Evolutionary conservation across 2,329 filamentous ascomycete species (phyloP).

Genomic region (Fusarium camptoceras): DNA sequence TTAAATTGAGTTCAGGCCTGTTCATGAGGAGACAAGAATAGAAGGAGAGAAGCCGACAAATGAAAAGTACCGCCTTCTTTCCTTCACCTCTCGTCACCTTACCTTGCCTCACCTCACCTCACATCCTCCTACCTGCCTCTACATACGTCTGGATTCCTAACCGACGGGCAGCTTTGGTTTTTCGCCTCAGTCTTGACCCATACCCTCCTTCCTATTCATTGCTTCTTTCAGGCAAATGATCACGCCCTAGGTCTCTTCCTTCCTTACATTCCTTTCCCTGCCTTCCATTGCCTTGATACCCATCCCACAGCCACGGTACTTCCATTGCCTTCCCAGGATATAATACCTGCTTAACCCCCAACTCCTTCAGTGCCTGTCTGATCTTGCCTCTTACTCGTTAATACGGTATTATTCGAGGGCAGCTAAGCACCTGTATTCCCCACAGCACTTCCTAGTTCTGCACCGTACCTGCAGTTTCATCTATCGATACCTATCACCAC

Average conservation of each 20-base stretch:
- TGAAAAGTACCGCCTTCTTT: conserved; percentile 5
- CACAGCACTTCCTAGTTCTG: not conserved
- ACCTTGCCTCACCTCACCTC: not conserved
- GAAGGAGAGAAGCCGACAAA: conserved; percentile 22
- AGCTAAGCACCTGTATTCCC: not conserved
- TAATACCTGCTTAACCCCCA: conserved; percentile 23
- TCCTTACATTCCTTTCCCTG: not conserved
- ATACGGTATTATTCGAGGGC: not conserved
- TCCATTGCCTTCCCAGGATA: conserved; percentile 13
- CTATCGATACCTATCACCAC: conserved; percentile 5
- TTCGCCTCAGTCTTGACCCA: conserved; percentile 20
- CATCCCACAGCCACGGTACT: not conserved
- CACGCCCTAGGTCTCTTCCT: not conserved
- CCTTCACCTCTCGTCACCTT: conserved; percentile 4
- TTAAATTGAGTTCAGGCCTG: conserved; percentile 23
- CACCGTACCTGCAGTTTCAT: not conserved
- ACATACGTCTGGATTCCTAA: not conserved
- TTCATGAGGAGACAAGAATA: conserved; percentile 1
- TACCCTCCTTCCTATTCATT: conserved; percentile 20
- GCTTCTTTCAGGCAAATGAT: conserved; percentile 9
- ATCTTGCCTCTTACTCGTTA: not conserved
- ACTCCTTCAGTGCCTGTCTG: not conserved
- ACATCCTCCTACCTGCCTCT: not conserved
- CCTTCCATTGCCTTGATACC: not conserved
- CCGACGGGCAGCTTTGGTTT: conserved; percentile 12